phyloP scores from a whole-genome alignment of 164 flowering plant genomes.

The Piper longum region DNA sequence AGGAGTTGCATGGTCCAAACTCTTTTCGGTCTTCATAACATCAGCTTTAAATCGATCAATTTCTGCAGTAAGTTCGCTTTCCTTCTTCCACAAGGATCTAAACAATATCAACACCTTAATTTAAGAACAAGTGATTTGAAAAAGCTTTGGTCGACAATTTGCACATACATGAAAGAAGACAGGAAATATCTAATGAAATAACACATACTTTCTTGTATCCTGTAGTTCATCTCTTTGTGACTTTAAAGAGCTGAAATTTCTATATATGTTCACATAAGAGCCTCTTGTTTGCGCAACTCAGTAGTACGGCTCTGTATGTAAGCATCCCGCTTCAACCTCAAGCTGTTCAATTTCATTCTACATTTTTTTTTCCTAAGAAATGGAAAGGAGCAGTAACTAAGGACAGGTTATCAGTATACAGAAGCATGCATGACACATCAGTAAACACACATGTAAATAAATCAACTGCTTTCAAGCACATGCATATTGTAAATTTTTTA shows the following conservation, averaged over 20 bases:
- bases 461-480: too few species aligned
- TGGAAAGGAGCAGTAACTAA: conserved; percentile 2
- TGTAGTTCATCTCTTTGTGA: conserved; percentile 60
- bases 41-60: conserved; percentile 71
- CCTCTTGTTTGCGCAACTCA: conserved; percentile 31
- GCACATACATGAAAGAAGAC: not conserved
- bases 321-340: conserved; percentile 34
- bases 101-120: not conserved
- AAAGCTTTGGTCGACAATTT: too few species aligned
- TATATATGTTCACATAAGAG: conserved; percentile 33
- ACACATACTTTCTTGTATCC: conserved; percentile 64
- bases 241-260: conserved; percentile 34
- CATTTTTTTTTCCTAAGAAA: conserved; percentile 63
- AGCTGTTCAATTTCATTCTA: conserved; percentile 62
- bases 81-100: conserved; percentile 77
- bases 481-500: too few species aligned
- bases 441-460: not conserved
- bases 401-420: not conserved
- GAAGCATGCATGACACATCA: not conserved
- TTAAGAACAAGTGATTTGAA: not conserved
- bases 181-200: not conserved
- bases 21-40: conserved; percentile 76
- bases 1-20: conserved; percentile 95
- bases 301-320: conserved; percentile 30
- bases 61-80: conserved; percentile 63